A percentile compares a stretch with the other conserved stretches of the same genome.
Conservation (phyloP, 2,329 filamentous ascomycete genomes). For the Zymoseptoria pseudotritici region DNA sequence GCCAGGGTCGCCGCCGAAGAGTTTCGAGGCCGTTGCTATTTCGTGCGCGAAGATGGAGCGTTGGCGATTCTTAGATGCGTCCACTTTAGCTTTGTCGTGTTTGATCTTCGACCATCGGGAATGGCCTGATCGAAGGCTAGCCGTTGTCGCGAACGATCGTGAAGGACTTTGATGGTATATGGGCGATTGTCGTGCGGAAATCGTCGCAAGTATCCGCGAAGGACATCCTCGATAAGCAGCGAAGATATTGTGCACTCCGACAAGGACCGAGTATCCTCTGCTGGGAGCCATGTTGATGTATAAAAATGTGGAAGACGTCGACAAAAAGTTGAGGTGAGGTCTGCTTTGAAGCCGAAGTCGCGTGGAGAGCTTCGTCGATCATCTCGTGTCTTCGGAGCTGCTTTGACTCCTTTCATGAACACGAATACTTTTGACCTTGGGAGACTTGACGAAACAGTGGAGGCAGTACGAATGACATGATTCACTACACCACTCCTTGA, state of each 20-base stretch:
- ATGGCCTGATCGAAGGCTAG: conserved; percentile 54
- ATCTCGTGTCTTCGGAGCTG: neutral
- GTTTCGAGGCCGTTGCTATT: conserved; percentile 68
- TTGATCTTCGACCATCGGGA: conserved; percentile 95
- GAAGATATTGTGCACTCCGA: neutral
- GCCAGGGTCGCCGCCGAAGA: conserved; percentile 66
- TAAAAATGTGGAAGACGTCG: neutral
- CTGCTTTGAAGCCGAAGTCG: neutral
- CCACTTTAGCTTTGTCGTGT: conserved; percentile 87
- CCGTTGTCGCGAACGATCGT: conserved; percentile 18
- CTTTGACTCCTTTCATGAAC: neutral
- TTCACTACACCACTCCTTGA: neutral
- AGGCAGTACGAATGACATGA: neutral
- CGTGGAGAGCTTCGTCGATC: neutral
- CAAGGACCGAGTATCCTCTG: conserved; percentile 18
- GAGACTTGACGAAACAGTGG: neutral
- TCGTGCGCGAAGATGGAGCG: conserved; percentile 62
- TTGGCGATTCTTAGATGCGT: conserved; percentile 67
- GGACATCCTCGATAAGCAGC: neutral
- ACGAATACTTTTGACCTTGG: neutral
- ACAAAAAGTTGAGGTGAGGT: neutral
- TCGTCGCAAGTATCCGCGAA: conserved; percentile 17
- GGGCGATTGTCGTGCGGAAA: too few species aligned
- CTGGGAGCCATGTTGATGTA: conserved; percentile 25
- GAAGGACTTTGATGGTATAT: neutral